Conservation (phyloP, 495 filamentous ascomycete genomes). For the Rusavskia elegans region DNA sequence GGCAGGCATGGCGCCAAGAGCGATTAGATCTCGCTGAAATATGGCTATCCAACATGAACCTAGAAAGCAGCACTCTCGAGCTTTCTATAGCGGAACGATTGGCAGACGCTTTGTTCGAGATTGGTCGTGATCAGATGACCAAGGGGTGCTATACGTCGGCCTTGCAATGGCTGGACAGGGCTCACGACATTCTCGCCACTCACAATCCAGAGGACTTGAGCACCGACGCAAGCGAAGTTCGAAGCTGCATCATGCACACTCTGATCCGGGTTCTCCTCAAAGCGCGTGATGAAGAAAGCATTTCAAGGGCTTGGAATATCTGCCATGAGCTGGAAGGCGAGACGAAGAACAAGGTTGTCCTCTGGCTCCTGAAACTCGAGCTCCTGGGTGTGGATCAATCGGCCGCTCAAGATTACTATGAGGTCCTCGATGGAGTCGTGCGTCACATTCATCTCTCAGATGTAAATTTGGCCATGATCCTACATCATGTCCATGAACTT, state of each 20-base stretch:
- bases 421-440: slow-evolving; percentile 38
- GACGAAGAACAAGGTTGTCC: slow-evolving; percentile 42
- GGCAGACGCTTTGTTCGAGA: slow-evolving; percentile 56
- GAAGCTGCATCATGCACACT: slow-evolving; percentile 45
- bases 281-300: slow-evolving; percentile 17
- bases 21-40: slow-evolving; percentile 62
- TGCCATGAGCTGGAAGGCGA: slow-evolving; percentile 43
- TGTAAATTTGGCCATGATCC: slow-evolving; percentile 48
- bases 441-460: slow-evolving; percentile 40
- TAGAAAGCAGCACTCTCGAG: slow-evolving; percentile 24
- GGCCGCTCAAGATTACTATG: slow-evolving; percentile 29
- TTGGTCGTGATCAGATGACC: slow-evolving; percentile 44
- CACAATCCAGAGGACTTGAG: slow-evolving; percentile 42
- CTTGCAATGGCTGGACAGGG: slow-evolving; percentile 59
- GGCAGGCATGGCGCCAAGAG: slow-evolving; percentile 54
- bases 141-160: slow-evolving; percentile 36
- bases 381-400: slow-evolving; percentile 26
- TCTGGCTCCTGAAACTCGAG: slow-evolving; percentile 58
- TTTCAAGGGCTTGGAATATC: slow-evolving; percentile 38
- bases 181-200: slow-evolving; percentile 39
- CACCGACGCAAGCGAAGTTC: slow-evolving; percentile 43
- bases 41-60: slow-evolving; percentile 46
- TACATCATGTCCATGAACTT: slow-evolving; percentile 54
- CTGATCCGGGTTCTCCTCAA: slow-evolving; percentile 35
- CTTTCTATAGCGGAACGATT: slow-evolving; percentile 41